A percentile compares a stretch with the other conserved stretches of the same genome.
phyloP scores from a whole-genome alignment of 106 monocot genomes.

The Dendrobium officinale region DNA sequence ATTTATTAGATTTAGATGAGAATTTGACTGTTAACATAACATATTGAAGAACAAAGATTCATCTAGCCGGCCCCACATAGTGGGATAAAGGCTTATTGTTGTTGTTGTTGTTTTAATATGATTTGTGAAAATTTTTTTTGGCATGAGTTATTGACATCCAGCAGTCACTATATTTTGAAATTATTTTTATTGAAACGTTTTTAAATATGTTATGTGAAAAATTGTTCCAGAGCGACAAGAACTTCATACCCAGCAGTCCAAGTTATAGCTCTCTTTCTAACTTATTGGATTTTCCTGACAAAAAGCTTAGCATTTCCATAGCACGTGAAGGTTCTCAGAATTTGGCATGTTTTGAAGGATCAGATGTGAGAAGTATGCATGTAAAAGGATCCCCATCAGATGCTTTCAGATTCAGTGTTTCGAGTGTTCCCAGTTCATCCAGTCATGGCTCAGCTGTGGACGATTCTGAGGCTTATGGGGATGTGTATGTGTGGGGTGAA shows the following conservation, averaged over 20 bases:
- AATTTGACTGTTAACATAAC: too few relatives aligned
- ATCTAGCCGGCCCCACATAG: too few relatives aligned
- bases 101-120: too few relatives aligned
- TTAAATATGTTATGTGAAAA: slow-evolving; percentile 7
- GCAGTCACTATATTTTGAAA: background rate
- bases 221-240: slow-evolving; percentile 46
- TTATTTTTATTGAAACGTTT: background rate
- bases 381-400: slow-evolving; percentile 57
- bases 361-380: slow-evolving; percentile 73
- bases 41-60: too few relatives aligned
- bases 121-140: too few relatives aligned
- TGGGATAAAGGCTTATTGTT: too few relatives aligned
- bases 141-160: too few relatives aligned
- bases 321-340: slow-evolving; percentile 24
- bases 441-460: slow-evolving; percentile 75
- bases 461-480: slow-evolving; percentile 60
- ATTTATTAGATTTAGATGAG: too few relatives aligned
- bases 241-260: slow-evolving; percentile 49
- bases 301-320: slow-evolving; percentile 21
- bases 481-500: slow-evolving; percentile 81
- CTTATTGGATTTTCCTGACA: slow-evolving; percentile 38
- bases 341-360: slow-evolving; percentile 23
- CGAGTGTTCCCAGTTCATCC: slow-evolving; percentile 69
- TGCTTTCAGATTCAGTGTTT: slow-evolving; percentile 64
- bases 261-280: slow-evolving; percentile 44